Evolutionary conservation across 2,329 filamentous ascomycete species (phyloP), one percentile per base, ranked within the genome.

Genomic region (Metarhizium humberi): DNA sequence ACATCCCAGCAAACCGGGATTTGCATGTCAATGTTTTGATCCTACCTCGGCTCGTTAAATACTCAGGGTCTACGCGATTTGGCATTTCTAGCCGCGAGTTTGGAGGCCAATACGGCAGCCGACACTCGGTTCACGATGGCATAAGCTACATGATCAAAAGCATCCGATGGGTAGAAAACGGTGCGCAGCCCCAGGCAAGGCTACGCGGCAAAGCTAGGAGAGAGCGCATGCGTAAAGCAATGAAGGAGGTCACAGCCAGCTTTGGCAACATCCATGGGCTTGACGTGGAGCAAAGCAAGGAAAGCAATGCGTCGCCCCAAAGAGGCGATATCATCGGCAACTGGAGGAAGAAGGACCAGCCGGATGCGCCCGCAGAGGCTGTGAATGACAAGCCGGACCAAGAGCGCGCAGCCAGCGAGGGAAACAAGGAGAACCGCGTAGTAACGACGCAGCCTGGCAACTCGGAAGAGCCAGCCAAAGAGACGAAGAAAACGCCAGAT

Each of bases 1-100:
- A 74, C 1, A 77, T 88, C 1, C 86, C 85, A 0, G 69, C 75
- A 0, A 82, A 87, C 56, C 85, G 86, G 62, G 94, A 97, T 66
- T 73, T 95, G 46, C 90, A 97, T 62, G 87, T 99, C 60, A 95
- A 89, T 16, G 70, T 97, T 0, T 74, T 96, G 13, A 84, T 99
- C 13, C 77, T 97, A 0, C 94, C 92, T 0, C 78, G 82, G 1
- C 75, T 99, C 3, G 79, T 90, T 59, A 84, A 83, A 58, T 99
- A 97, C 66, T 76, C 82, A 0, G 82, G 85, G 6, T 87, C 84
- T 0, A 87, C 87, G 1, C 81, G 90, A 47, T 90, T 88, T 64
- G 92, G 92, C 3, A 81, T 99, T 55, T 85, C 84, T 61, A 95
- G 89, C 60, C 84, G 91, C 32, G 83, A 87, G 57, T 96, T 91